Base-by-base conservation (phyloP, 192 early-diverging fungal species). In the Podila clonocystis region DNA sequence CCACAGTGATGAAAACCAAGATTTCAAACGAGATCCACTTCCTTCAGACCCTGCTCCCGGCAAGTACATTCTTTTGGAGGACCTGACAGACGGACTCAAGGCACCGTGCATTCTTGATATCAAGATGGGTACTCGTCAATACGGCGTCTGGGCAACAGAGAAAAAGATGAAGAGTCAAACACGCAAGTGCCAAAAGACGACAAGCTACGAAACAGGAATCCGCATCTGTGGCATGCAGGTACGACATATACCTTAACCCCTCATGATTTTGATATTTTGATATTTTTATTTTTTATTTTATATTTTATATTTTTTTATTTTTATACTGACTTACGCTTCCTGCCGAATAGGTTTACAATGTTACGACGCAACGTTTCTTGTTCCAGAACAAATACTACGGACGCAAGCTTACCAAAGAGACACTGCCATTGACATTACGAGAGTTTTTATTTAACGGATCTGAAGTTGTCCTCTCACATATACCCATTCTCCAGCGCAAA, bases 171-270 rank as follows among this genome's bases (percentile, higher is more conserved):
- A 88, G 30, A 95, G 92, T 49, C 97, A 99, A 83, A 97, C 93
- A 49, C 82, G 89, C 50, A 99, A 99, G 82, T 99, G 97, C 72
- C 95, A 95, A 67, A 86, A 88, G 50, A 95, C 95, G 11, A 99
- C 98, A 9, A 97, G 95, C 82, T 93, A 94, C 75, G 87, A 89
- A 52, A 88, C 98, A 29, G 98, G 98, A 8, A 95, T 98, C 62
- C 89, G 97, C 1, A 95, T 99, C 62, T 99, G 98, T 78, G 97
- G 98, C 11, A 95, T 99, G 95, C 98, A 99, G 89, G 95, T 94
- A 80, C 80, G 83, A 58, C 36, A 31, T 31, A 5, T 31, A 5
- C 41, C 63, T 33, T 20, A 28, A 26, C 50, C 50, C 41, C 41
- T 45, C 13, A 8, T 9, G 36, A 38, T 2, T 38, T 2, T 38